A percentile compares a stretch with the other conserved stretches of the same genome.
phyloP scores from a whole-genome alignment of 2,329 filamentous ascomycete genomes.

The Cercospora berteroae region DNA sequence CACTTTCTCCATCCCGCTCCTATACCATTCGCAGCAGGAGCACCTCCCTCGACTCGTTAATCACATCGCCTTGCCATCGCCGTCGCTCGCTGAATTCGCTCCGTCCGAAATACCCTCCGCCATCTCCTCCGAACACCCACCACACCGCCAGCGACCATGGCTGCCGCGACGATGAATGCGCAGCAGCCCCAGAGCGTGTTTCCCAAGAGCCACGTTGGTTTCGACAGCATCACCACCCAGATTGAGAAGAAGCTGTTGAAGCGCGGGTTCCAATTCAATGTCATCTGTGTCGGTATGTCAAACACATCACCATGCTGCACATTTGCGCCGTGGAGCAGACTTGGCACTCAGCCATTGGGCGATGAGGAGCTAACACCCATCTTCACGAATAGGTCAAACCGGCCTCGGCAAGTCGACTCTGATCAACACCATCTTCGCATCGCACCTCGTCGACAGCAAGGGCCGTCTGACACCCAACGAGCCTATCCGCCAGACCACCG shows the following conservation, averaged over 20 bases:
- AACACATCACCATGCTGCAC: neutral
- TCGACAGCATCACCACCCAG: constrained; percentile 99
- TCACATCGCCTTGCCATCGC: constrained; percentile 9
- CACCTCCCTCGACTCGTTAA: constrained; percentile 14
- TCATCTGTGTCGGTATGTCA: constrained; percentile 94
- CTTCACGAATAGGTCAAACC: constrained; percentile 73
- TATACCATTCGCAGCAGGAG: constrained; percentile 10
- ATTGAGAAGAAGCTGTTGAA: constrained; percentile 99
- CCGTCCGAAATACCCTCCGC: constrained; percentile 1
- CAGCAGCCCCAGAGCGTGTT: constrained; percentile 59
- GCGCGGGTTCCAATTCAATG: constrained; percentile 99
- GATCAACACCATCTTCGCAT: constrained; percentile 99
- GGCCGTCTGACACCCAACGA: constrained; percentile 90
- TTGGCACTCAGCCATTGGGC: constrained; percentile 7
- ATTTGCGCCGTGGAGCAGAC: neutral
- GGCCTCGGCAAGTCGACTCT: constrained; percentile 97
- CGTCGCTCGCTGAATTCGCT: constrained; percentile 11
- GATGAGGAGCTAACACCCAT: constrained; percentile 8
- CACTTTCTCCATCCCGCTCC: constrained; percentile 21
- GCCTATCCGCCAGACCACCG: constrained; percentile 89
- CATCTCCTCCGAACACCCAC: neutral
- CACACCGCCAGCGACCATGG: constrained; percentile 19
- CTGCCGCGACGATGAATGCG: constrained; percentile 49
- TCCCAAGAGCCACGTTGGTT: constrained; percentile 98
- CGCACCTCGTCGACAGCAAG: constrained; percentile 98